Base-by-base conservation (phyloP, 352 stramenopile species). In the Phytopythium vexans region DNA sequence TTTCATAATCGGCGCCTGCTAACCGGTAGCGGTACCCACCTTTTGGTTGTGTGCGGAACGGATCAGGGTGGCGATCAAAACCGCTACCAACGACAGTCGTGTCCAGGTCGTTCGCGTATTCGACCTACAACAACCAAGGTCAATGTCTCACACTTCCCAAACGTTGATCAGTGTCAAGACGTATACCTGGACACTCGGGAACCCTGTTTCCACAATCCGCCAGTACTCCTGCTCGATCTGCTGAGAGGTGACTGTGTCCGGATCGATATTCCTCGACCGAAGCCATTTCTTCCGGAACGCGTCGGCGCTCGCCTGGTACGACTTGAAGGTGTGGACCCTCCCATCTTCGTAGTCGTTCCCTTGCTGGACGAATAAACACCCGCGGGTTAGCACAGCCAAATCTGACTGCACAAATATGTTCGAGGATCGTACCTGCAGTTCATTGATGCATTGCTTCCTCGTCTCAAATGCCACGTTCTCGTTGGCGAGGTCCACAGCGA, bases 391-490 rank as follows among this genome's bases (percentile, higher is more conserved):
- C n/a, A 41, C 11, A 32, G 43, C 21, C 27, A 44, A 6, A 15
- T 16, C n/a, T 8, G 1, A 1, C 39, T 33, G 16, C 9, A 27
- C 8, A 21, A 27, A 9, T 9, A 15, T 6, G 37, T 38, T 9
- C 36, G 48, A 36, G 34, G 3, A 14, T 1, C 42, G 27, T 33
- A 77, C 70, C 64, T 81, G 67, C 9, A 92, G 62, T 48, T 82
- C 64, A 71, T 98, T 88, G 47, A 99, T 86, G 31, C 85, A 87
- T 76, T 99, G 97, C 47, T 92, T 70, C 38, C 97, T 95, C 35
- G 97, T 99, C 50, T 88, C 75, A 61, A 99, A 98, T 3, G 58
- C 47, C 47, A 78, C 55, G 43, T 55, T 50, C 6, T 75, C 56
- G 46, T 84, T 37, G 48, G 93, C 64, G 15, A 92, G 48, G 44